Percentiles rank a stretch among this genome's conserved stretches.
Conservation (phyloP, 2,329 filamentous ascomycete genomes). For the Chrysoporthe austroafricana region DNA sequence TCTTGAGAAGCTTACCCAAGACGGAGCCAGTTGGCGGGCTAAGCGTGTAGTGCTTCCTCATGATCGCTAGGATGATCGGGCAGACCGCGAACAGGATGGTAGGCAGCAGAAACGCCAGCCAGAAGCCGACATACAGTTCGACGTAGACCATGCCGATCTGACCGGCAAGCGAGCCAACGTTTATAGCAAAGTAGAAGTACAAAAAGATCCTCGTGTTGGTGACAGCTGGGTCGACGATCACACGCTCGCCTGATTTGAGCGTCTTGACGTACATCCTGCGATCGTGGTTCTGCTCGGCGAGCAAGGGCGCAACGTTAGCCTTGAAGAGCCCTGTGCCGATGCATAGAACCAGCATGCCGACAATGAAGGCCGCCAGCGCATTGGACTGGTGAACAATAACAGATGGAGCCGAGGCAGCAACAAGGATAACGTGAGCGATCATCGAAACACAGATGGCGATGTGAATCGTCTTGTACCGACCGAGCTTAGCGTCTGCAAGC, state of each 20-base stretch:
- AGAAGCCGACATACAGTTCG: constrained; percentile 77
- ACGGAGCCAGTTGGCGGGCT: constrained; percentile 69
- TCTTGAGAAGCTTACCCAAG: constrained; percentile 64
- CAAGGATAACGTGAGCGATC: constrained; percentile 68
- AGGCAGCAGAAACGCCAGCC: constrained; percentile 70
- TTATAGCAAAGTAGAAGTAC: constrained; percentile 69
- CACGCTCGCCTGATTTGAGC: constrained; percentile 61
- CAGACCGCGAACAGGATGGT: constrained; percentile 67
- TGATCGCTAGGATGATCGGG: constrained; percentile 64
- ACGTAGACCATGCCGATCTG: constrained; percentile 72
- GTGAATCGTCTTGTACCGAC: constrained; percentile 75
- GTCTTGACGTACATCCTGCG: constrained; percentile 60
- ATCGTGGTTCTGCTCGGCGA: constrained; percentile 71
- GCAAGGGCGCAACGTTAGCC: constrained; percentile 73
- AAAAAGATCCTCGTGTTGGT: constrained; percentile 72
- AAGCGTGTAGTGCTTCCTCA: constrained; percentile 61
- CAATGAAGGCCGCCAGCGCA: constrained; percentile 68
- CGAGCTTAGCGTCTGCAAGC: constrained; percentile 71
- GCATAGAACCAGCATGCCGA: constrained; percentile 60
- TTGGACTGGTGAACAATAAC: constrained; percentile 62
- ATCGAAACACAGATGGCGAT: constrained; percentile 68
- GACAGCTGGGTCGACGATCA: constrained; percentile 71
- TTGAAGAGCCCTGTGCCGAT: constrained; percentile 82
- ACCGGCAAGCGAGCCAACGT: constrained; percentile 67
- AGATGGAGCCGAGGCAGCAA: constrained; percentile 64